Evolutionary conservation across 2,329 filamentous ascomycete genomes (phyloP), one percentile per base, ranked within the genome.

Genomic region (Dactylellina drechsleri): DNA sequence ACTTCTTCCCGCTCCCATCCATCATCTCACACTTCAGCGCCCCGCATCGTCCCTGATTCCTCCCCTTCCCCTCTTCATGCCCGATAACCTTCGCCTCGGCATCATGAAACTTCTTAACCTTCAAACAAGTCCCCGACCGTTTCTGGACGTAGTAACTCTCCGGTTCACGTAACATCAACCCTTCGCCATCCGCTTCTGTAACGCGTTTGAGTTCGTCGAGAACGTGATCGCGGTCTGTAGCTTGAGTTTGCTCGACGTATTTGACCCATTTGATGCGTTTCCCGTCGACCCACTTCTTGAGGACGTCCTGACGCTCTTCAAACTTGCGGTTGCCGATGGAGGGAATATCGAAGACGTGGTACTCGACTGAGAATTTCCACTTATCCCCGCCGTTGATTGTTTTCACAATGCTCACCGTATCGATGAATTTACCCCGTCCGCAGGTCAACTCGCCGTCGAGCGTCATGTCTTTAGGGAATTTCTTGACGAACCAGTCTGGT

Each of bases 381-480:
- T 66, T 54, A 18, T 79, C 76, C 0, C 77, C 76, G 0, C 62
- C 76, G 57, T 79, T 78, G 8, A 78, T 75, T 1, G 78, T 72
- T 26, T 78, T 77, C 4, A 79, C 79, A 23, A 79, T 79, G 7
- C 76, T 77, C 10, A 79, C 79, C 8, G 78, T 79, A 41, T 79
- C 74, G 54, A 79, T 78, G 57, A 79, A 79, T 31, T 76, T 78
- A 10, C 78, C 77, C 18, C 77, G 77, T 5, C 52, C 65, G 40
- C 78, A 79, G 57, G 79, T 79, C 50, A 79, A 77, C 64, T 79
- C 79, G 31, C 79, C 79, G 49, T 79, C 79, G 57, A 79, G 77
- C 45, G 75, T 77, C n/a, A 78, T 60, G 64, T 78, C 67, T 49
- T 74, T 78, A 0, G 79, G 79, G 43, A 79, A 76, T 23, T 77